Percentiles rank a stretch among this genome's conserved stretches.
Evolutionary conservation across 2,329 filamentous ascomycete genomes (phyloP).

Genomic region (Ophiocordyceps camponoti-floridani): DNA sequence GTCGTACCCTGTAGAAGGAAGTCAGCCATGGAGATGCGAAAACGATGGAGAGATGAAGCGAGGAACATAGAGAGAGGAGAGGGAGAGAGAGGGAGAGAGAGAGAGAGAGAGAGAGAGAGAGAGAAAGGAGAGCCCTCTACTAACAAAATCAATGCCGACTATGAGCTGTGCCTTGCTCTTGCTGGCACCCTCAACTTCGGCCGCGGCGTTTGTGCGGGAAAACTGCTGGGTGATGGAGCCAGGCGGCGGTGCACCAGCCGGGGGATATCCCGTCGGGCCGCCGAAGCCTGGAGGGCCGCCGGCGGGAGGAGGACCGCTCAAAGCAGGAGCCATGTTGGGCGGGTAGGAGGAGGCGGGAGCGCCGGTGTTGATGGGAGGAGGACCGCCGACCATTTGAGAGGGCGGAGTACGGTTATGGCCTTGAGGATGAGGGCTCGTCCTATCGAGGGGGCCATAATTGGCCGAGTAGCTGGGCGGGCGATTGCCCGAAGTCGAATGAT

Average conservation of each 20-base stretch:
- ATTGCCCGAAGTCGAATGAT: conserved; percentile 39
- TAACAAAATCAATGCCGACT: conserved; percentile 95
- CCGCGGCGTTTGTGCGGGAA: conserved; percentile 29
- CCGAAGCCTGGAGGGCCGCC: conserved; percentile 27
- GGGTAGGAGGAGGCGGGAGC: conserved; percentile 45
- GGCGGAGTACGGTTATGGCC: conserved; percentile 36
- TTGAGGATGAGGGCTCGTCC: conserved; percentile 30
- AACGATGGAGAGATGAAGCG: too few species aligned
- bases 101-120: not conserved
- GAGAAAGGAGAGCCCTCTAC: conserved; percentile 11
- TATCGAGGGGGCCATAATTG: conserved; percentile 32
- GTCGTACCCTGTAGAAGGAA: conserved; percentile 59
- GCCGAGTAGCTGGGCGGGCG: conserved; percentile 47
- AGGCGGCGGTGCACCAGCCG: conserved; percentile 20
- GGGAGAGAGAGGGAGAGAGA: not conserved
- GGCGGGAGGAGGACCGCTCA: conserved; percentile 17
- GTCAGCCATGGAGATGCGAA: not conserved
- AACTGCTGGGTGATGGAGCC: conserved; percentile 22
- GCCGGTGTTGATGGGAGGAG: conserved; percentile 49
- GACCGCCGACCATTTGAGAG: conserved; percentile 43
- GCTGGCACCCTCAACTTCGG: conserved; percentile 73
- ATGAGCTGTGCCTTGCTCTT: conserved; percentile 93
- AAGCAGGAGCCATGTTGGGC: conserved; percentile 26
- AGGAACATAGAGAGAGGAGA: not conserved
- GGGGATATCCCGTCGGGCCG: conserved; percentile 27